Percentiles rank a stretch among this genome's conserved stretches.
Evolutionary conservation across 441 rosid species (phyloP).

Genomic region (Melastoma candidum): DNA sequence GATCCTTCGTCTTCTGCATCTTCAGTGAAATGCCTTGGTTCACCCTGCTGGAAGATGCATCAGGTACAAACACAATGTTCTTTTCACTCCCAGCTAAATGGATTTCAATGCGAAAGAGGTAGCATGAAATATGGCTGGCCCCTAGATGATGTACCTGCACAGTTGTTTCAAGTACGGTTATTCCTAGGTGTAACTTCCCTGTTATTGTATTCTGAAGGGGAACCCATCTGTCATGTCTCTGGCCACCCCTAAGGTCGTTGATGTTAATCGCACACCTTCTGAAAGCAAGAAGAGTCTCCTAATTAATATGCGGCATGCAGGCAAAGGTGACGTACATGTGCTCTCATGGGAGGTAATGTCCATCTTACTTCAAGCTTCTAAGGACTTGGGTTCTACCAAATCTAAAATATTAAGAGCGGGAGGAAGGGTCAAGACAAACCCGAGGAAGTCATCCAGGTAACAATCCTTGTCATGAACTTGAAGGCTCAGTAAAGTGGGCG

Average conservation of each 20-base stretch:
- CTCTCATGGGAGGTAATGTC: neutral
- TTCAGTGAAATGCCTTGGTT: no score
- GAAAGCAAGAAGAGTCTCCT: constrained; percentile 11
- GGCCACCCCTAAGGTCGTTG: constrained; percentile 53
- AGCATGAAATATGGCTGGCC: constrained; percentile 2
- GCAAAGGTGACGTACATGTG: neutral
- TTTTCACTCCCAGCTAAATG: no score
- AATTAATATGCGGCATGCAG: neutral
- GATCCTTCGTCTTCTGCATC: no score
- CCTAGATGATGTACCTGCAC: constrained; percentile 29
- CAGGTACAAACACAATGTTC: no score
- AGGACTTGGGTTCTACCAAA: no score
- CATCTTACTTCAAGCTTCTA: no score
- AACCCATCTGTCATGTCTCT: constrained; percentile 76
- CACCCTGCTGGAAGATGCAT: no score
- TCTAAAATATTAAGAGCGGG: neutral
- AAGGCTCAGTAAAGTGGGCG: constrained; percentile 45
- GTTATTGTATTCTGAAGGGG: constrained; percentile 67
- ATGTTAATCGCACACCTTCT: constrained; percentile 64
- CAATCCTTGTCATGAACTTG: constrained; percentile 84
- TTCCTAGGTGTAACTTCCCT: constrained; percentile 80
- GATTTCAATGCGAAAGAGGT: neutral
- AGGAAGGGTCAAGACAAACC: constrained; percentile 34
- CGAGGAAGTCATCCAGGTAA: constrained; percentile 71
- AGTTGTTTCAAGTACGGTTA: constrained; percentile 49